Percentiles rank a stretch among this genome's conserved stretches.
Conservation (phyloP, 495 filamentous ascomycete genomes). For the Aspergillus homomorphus region DNA sequence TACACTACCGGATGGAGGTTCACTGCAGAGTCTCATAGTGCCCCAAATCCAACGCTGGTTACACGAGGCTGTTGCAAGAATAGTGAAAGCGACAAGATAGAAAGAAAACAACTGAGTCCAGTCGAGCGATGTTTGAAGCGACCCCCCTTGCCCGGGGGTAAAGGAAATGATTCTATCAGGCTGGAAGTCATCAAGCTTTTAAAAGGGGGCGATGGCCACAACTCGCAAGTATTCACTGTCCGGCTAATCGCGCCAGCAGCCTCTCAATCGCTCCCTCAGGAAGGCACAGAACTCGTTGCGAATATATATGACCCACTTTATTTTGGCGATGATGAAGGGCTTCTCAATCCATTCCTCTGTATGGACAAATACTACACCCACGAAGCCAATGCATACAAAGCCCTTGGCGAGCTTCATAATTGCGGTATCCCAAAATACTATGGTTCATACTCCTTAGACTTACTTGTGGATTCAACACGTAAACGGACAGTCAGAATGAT, state of each 20-base stretch:
- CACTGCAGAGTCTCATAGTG: conserved; percentile 19
- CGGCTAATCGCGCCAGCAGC: conserved; percentile 11
- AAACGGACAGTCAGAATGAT: conserved; percentile 26
- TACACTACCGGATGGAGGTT: conserved; percentile 21
- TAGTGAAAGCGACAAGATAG: conserved; percentile 18
- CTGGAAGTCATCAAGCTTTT: conserved; percentile 20
- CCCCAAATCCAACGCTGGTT: conserved; percentile 16
- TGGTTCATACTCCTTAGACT: conserved; percentile 23
- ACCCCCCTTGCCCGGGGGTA: conserved; percentile 18
- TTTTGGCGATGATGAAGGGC: conserved; percentile 23
- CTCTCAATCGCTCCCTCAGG: conserved; percentile 4
- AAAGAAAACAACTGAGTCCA: conserved; percentile 16
- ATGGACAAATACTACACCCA: conserved; percentile 28
- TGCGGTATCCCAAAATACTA: conserved; percentile 21
- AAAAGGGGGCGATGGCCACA: conserved; percentile 24
- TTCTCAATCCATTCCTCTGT: conserved; percentile 25
- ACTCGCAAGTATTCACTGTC: conserved; percentile 24
- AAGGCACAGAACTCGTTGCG: conserved; percentile 22
- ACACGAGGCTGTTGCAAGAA: conserved; percentile 21
- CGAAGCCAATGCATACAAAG: conserved; percentile 24
- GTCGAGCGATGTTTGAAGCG: conserved; percentile 25
- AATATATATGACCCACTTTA: conserved; percentile 34
- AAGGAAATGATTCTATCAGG: conserved; percentile 12
- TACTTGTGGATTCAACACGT: conserved; percentile 15
- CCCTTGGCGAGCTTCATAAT: conserved; percentile 20